These are phyloP conservation scores for Apophysomyces sp. DNA, from an alignment of 371 early-diverging fungal genomes.

Conservation along the genomic window DNA sequence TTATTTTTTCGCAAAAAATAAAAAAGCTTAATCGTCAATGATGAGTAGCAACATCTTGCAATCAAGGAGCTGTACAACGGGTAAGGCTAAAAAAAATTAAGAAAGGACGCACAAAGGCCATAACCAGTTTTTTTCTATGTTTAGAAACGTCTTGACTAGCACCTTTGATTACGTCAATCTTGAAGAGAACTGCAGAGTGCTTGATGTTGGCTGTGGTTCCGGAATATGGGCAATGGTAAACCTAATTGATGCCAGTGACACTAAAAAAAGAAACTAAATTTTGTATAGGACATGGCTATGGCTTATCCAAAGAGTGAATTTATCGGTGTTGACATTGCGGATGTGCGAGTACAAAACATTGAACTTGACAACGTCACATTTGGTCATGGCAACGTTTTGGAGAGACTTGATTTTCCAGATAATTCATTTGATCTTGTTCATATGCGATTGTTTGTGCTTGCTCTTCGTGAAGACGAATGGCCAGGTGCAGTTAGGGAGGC, in stretches of 20 bases:
- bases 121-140: not conserved
- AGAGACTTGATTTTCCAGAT: slow-evolving; percentile 38
- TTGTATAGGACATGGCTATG: slow-evolving; percentile 45
- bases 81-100: not conserved
- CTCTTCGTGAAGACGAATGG: slow-evolving; percentile 20
- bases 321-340: slow-evolving; percentile 41
- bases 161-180: not conserved
- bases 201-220: slow-evolving; percentile 24
- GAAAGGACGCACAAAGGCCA: not conserved
- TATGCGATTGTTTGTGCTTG: slow-evolving; percentile 32
- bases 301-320: slow-evolving; percentile 42
- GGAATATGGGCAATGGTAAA: slow-evolving; percentile 25
- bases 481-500: slow-evolving; percentile 13
- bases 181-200: not conserved
- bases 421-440: slow-evolving; percentile 52
- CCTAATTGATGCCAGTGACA: too few relatives aligned
- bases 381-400: slow-evolving; percentile 13
- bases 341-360: slow-evolving; percentile 41
- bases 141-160: not conserved
- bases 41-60: slow-evolving; percentile 12
- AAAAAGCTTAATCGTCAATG: too few relatives aligned
- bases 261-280: too few relatives aligned
- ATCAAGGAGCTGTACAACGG: slow-evolving; percentile 6
- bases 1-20: too few relatives aligned
- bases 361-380: slow-evolving; percentile 37